Base-by-base conservation (phyloP, 768 basidiomycete species). In the Phlegmacium glaucopus region DNA sequence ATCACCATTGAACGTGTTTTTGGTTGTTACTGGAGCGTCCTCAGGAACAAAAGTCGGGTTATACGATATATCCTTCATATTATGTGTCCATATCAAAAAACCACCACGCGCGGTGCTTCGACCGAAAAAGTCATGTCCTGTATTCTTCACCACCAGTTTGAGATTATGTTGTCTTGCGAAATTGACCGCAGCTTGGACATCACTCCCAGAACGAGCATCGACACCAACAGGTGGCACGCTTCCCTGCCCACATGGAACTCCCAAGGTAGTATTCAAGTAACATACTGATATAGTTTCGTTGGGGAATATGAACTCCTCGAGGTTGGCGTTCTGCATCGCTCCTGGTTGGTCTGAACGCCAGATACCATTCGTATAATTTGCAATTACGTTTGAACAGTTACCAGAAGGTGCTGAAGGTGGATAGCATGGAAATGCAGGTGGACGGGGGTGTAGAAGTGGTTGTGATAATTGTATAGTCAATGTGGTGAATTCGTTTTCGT, bases 261-360 rank as follows among this genome's bases (percentile, higher is more conserved):
- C 71, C 0, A 72, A 53, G 0, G 64, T 59, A 34, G n/a, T n/a
- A 6, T 34, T 34, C 32, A 34, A 34, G n/a, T 34, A 34, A 34
- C 32, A 34, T 6, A 0, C 70, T 72, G 46, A 71, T 39, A 77
- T 72, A 39, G 73, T 77, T 27, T 71, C 76, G 54, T 76, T 77
- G 15, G 35, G 51, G n/a, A 64, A 72, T 1, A 60, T 52, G 46
- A 55, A 70, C 2, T 57, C 57, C 41, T 66, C 65, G 39, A 59
- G 62, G 42, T 63, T 65, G 16, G 52, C 40, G 5, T 54, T 39
- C 42, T 76, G 65, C 64, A 73, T 65, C 2, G 70, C 63, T 0
- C 76, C 76, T 11, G 74, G 55, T 28, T 67, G 65, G 17, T 66
- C 58, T 1, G 76, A 47, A 1, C 73, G 69, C 73, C 76, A 77